These are phyloP conservation scores for Leccinum ponderosum DNA, from an alignment of 1,284 basidiomycete species.

Conservation along the genomic window DNA sequence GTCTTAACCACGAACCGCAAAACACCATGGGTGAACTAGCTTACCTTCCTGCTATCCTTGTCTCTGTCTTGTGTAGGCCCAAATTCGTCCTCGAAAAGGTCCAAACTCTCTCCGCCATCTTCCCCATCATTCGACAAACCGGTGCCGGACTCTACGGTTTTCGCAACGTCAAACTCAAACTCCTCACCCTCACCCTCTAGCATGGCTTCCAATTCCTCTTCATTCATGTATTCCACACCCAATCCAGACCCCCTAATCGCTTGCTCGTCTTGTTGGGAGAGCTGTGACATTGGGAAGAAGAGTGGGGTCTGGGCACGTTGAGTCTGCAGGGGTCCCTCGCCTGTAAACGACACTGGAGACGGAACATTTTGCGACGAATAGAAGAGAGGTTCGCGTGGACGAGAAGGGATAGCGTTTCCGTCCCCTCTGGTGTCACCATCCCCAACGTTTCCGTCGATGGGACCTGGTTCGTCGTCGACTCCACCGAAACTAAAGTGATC, in stretches of 20 bases:
- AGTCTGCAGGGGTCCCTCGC: slow-evolving; percentile 6
- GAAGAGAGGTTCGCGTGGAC: slow-evolving; percentile 24
- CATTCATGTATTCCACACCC: slow-evolving; percentile 63
- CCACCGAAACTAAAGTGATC: slow-evolving; percentile 8
- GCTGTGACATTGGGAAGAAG: slow-evolving; percentile 63
- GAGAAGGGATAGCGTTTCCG: not conserved
- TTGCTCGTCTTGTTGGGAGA: slow-evolving; percentile 52
- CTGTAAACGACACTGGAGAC: slow-evolving; percentile 49
- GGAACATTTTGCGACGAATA: slow-evolving; percentile 27
- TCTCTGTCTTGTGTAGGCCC: slow-evolving; percentile 49
- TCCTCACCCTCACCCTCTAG: slow-evolving; percentile 68
- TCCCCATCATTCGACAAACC: slow-evolving; percentile 1
- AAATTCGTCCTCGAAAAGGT: slow-evolving; percentile 47
- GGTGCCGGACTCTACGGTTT: not conserved
- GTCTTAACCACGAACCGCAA: not conserved
- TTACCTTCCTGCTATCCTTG: slow-evolving; percentile 37
- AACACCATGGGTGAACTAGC: slow-evolving; percentile 10
- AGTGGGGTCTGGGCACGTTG: slow-evolving; percentile 48
- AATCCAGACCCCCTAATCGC: slow-evolving; percentile 57
- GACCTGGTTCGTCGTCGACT: slow-evolving; percentile 1
- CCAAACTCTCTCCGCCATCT: slow-evolving; percentile 32
- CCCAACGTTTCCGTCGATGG: not conserved
- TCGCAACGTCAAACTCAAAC: slow-evolving; percentile 44
- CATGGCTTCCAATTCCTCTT: slow-evolving; percentile 61
- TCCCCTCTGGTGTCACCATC: not conserved